Evolutionary conservation across 2,329 filamentous ascomycete genomes (phyloP).

Genomic region (Leptographium galeiforme): DNA sequence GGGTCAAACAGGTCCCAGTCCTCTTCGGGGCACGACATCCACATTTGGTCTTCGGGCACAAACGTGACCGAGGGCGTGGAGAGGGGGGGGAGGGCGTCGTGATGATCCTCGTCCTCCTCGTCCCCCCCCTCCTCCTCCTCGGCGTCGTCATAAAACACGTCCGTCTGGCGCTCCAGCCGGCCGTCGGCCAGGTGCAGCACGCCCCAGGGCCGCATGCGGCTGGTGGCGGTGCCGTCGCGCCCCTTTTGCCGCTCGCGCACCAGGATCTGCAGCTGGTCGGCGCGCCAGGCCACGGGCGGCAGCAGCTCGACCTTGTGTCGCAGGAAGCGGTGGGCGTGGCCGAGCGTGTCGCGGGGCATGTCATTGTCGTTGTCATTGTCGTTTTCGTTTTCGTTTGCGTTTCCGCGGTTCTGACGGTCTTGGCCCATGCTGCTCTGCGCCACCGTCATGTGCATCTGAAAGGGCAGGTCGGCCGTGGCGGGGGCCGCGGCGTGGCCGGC

Average conservation of each 20-base stretch:
- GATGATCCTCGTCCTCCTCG: neutral
- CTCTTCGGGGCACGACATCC: constrained; percentile 3
- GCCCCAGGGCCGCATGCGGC: constrained; percentile 45
- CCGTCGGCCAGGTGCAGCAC: constrained; percentile 24
- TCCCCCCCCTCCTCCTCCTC: neutral
- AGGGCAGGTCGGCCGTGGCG: constrained; percentile 9
- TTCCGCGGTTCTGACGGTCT: neutral
- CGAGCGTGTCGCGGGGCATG: constrained; percentile 25
- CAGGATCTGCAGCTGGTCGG: constrained; percentile 36
- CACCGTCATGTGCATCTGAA: constrained; percentile 43
- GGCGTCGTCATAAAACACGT: constrained; percentile 11
- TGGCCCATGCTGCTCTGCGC: constrained; percentile 34
- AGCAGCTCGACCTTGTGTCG: constrained; percentile 37
- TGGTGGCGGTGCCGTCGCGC: constrained; percentile 16
- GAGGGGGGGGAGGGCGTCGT: constrained; percentile 1
- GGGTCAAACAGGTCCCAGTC: constrained; percentile 3
- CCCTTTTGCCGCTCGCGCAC: constrained; percentile 27
- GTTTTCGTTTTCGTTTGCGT: too few relatives aligned
- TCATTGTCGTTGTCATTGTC: too few relatives aligned
- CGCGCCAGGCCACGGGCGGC: constrained; percentile 33
- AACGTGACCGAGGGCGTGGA: constrained; percentile 3
- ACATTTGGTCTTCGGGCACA: constrained; percentile 4
- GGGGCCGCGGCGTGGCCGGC: neutral
- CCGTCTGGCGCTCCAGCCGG: constrained; percentile 10
- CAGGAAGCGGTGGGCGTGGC: constrained; percentile 34